A percentile compares a stretch with the other conserved stretches of the same genome.
Conservation (phyloP, 139 green algal species). For the Coelastrella sp. region DNA sequence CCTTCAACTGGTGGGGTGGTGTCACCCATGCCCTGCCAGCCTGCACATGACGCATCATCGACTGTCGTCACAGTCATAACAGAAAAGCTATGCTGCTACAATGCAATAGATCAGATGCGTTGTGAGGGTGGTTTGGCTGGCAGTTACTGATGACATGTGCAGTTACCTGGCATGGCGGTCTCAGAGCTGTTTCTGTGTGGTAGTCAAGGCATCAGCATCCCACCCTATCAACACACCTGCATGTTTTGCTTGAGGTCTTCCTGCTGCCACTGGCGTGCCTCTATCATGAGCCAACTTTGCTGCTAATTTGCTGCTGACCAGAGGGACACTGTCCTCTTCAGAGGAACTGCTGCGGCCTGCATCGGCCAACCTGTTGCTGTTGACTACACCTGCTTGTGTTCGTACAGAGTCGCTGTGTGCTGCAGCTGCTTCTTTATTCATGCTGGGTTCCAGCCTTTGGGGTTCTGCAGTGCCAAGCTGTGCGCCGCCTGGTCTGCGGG, state of each 20-base stretch:
- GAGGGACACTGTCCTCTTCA: slow-evolving; percentile 38
- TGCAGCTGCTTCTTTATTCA: neutral
- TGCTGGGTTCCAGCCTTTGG: neutral
- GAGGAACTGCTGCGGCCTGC: neutral
- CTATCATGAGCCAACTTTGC: slow-evolving; percentile 14
- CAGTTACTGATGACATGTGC: no score
- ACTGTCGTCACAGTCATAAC: no score
- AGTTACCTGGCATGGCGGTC: no score
- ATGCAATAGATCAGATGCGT: no score
- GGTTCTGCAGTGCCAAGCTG: neutral
- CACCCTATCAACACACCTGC: neutral
- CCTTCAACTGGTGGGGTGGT: neutral
- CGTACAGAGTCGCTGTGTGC: no score
- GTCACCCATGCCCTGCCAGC: neutral
- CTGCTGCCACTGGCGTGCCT: slow-evolving; percentile 5
- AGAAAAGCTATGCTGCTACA: no score
- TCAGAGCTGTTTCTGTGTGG: no score
- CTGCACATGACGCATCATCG: neutral
- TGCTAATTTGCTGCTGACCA: slow-evolving; percentile 39
- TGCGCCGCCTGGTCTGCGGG: neutral
- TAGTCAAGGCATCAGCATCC: no score
- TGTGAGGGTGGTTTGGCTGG: no score
- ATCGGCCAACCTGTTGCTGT: neutral
- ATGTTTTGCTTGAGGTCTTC: neutral
- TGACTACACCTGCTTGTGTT: neutral